A percentile compares a stretch with the other conserved stretches of the same genome.
phyloP scores from a whole-genome alignment of 768 basidiomycete species.

The Cantharellus anzutake region DNA sequence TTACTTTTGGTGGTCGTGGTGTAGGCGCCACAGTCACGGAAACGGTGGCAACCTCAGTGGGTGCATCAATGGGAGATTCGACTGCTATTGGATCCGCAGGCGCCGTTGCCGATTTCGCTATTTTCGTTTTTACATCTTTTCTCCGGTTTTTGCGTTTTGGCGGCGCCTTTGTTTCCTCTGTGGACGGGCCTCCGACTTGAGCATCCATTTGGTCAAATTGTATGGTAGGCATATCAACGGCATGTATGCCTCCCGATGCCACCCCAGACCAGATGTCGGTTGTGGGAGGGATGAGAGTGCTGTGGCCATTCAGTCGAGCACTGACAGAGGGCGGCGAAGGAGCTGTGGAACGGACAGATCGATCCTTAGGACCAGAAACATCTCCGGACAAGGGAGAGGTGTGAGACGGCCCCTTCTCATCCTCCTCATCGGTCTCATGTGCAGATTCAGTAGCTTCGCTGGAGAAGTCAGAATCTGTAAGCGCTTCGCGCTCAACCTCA shows the following conservation, averaged over 20 bases:
- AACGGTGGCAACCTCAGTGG: slow-evolving; percentile 13
- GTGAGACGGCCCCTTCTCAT: slow-evolving; percentile 23
- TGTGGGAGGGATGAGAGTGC: slow-evolving; percentile 25
- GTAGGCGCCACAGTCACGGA: slow-evolving; percentile 17
- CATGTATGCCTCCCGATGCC: slow-evolving; percentile 34
- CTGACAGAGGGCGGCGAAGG: slow-evolving; percentile 5
- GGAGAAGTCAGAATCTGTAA: slow-evolving; percentile 31
- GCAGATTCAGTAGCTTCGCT: slow-evolving; percentile 26
- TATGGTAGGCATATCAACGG: slow-evolving; percentile 58
- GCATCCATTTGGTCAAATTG: slow-evolving; percentile 27
- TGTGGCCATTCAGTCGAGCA: not conserved
- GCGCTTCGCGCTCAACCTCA: slow-evolving; percentile 37
- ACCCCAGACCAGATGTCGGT: slow-evolving; percentile 60
- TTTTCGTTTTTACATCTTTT: slow-evolving; percentile 1
- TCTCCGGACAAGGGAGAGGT: slow-evolving; percentile 22
- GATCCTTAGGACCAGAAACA: slow-evolving; percentile 4
- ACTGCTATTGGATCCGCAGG: not conserved
- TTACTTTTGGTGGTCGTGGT: slow-evolving; percentile 27
- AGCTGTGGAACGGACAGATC: slow-evolving; percentile 2
- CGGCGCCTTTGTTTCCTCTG: slow-evolving; percentile 23
- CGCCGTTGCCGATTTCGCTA: not conserved
- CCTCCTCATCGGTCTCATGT: slow-evolving; percentile 32
- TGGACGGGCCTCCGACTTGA: slow-evolving; percentile 10
- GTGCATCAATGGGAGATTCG: slow-evolving; percentile 10
- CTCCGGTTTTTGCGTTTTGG: slow-evolving; percentile 2